Conservation (phyloP, 768 basidiomycete species). For the Tulasnella sp. region DNA sequence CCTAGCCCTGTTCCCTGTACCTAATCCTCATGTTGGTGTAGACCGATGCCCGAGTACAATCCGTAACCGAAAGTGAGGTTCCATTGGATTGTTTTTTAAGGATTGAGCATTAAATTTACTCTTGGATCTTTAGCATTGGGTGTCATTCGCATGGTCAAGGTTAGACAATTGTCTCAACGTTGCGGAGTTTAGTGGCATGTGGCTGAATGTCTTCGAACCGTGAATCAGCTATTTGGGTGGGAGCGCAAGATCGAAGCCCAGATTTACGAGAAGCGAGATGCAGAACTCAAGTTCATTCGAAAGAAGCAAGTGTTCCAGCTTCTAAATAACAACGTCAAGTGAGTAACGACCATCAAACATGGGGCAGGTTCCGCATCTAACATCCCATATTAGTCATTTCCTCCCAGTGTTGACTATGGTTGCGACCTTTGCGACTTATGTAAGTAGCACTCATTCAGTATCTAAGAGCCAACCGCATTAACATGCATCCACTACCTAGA, state of each 20-base stretch:
- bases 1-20: background rate
- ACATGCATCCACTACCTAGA: conserved; percentile 35
- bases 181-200: background rate
- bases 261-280: conserved; percentile 61
- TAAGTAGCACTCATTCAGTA: conserved; percentile 42
- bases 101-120: background rate
- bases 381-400: conserved; percentile 49
- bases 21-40: conserved; percentile 31
- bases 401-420: conserved; percentile 70
- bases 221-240: conserved; percentile 55
- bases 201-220: background rate
- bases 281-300: conserved; percentile 61
- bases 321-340: conserved; percentile 52
- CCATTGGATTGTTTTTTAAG: conserved; percentile 35
- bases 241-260: conserved; percentile 54
- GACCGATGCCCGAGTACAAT: conserved; percentile 64
- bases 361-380: background rate
- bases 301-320: conserved; percentile 58
- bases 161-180: background rate
- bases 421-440: conserved; percentile 62
- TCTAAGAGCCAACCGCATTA: background rate
- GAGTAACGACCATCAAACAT: conserved; percentile 35
- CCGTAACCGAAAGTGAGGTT: conserved; percentile 60
- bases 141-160: conserved; percentile 67
- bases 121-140: conserved; percentile 50